phyloP scores from a whole-genome alignment of 208 protist genomes.

The Tritrichomonas foetus region DNA sequence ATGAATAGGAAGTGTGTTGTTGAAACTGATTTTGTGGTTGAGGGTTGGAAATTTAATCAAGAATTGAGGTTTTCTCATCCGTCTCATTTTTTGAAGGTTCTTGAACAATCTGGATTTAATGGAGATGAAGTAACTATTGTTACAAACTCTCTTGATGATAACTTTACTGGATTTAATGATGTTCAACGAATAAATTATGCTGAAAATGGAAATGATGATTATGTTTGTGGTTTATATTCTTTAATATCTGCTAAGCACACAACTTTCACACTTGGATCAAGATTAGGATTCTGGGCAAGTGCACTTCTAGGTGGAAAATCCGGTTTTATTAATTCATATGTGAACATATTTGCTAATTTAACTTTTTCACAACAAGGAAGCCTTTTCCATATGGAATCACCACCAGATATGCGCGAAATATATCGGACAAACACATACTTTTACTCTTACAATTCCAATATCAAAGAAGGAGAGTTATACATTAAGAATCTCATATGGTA shows the following conservation, averaged over 20 bases:
- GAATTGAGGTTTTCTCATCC: background rate
- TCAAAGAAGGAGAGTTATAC: too few relatives aligned
- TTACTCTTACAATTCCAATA: background rate
- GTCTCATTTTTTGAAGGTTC: background rate
- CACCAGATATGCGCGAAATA: background rate
- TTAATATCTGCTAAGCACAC: background rate
- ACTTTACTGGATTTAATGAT: background rate
- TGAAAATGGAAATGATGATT: background rate
- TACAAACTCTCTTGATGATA: too few relatives aligned
- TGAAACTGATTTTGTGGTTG: background rate
- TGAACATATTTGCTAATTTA: background rate
- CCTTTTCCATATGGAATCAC: background rate
- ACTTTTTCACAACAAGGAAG: background rate
- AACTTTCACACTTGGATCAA: background rate
- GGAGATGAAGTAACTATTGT: background rate
- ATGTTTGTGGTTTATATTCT: background rate
- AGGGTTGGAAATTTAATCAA: background rate
- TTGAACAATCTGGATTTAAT: too few relatives aligned
- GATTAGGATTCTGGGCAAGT: background rate
- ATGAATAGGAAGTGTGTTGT: background rate
- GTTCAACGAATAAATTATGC: background rate
- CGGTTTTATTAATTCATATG: background rate
- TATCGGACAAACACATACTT: background rate
- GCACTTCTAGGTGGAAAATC: background rate
- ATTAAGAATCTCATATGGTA: too few relatives aligned